Conservation (phyloP, 306 rosid species). For the Cucurbita pepo region DNA sequence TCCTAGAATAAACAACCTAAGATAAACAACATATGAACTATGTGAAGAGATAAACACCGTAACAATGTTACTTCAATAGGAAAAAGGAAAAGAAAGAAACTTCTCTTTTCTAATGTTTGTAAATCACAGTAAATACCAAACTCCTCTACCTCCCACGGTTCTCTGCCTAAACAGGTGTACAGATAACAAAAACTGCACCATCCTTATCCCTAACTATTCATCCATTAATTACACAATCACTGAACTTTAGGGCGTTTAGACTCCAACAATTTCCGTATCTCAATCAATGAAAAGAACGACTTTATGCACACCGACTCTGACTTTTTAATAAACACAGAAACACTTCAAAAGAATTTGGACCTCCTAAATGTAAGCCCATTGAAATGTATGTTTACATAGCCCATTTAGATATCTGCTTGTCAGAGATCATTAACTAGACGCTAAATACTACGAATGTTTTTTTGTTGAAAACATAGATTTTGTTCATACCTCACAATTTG, state of each 20-base stretch:
- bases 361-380: not conserved
- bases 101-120: not conserved
- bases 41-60: not conserved
- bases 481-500: constrained; percentile 65
- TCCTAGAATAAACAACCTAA: not conserved
- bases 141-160: not conserved
- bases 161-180: not conserved
- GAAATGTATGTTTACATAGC: not conserved
- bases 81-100: not conserved
- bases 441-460: not conserved
- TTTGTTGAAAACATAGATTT: not conserved
- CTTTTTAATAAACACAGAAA: not conserved
- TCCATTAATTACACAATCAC: not conserved
- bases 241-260: not conserved
- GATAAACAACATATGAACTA: not conserved
- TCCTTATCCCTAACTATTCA: not conserved
- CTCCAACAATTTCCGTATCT: not conserved
- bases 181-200: not conserved
- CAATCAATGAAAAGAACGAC: not conserved
- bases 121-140: not conserved
- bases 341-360: not conserved
- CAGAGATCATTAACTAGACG: not conserved
- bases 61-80: not conserved
- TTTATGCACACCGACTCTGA: not conserved
- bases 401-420: not conserved